phyloP scores from a whole-genome alignment of 2,329 filamentous ascomycete species.

The Magnaporthales sp. region DNA sequence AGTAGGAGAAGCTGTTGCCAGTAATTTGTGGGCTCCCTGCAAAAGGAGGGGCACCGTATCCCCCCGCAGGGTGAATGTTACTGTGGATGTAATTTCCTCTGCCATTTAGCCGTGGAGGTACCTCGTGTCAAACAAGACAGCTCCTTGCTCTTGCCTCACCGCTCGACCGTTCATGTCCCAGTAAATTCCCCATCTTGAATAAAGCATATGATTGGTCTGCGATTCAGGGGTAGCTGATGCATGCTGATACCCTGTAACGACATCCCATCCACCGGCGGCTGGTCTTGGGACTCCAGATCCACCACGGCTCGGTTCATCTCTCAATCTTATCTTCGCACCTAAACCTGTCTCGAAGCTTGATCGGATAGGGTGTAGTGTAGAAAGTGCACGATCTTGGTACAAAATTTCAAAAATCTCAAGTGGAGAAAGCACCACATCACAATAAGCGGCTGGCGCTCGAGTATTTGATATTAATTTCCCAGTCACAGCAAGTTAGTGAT shows the following conservation, averaged over 20 bases:
- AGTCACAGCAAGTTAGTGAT: background rate
- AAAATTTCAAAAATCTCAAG: background rate
- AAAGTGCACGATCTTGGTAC: background rate
- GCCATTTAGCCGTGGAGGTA: background rate
- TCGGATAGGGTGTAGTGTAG: background rate
- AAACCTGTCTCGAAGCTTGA: background rate
- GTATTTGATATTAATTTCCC: background rate
- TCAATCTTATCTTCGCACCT: background rate
- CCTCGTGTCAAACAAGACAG: background rate
- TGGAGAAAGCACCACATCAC: background rate
- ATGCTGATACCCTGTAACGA: background rate
- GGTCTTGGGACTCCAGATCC: background rate
- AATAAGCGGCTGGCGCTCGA: background rate
- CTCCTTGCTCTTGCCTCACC: background rate
- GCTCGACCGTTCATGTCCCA: background rate
- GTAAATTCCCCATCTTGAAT: background rate
- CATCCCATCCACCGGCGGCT: background rate
- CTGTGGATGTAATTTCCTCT: background rate
- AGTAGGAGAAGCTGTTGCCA: background rate
- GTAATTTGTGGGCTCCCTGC: background rate
- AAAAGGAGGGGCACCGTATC: slow-evolving; percentile 1
- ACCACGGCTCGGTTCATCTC: background rate
- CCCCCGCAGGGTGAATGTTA: background rate
- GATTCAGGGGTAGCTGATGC: background rate
- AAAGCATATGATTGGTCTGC: background rate